Evolutionary conservation across 305 asterid species (phyloP).

Genomic region (Plantago rigida): DNA sequence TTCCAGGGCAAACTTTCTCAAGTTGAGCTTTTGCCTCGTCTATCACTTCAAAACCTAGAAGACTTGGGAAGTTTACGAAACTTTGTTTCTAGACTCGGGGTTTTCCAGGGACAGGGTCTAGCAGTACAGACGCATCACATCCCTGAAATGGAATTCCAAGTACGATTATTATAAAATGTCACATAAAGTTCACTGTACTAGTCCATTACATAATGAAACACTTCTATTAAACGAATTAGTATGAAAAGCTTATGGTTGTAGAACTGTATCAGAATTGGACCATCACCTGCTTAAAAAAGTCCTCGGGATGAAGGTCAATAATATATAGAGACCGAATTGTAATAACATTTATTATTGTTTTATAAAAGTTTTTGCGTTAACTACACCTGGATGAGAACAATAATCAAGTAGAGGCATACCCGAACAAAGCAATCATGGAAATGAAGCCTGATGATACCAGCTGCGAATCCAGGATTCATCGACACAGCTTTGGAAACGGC

Average conservation of each 20-base stretch:
- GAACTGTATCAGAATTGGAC: too few relatives aligned
- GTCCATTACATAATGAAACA: too few relatives aligned
- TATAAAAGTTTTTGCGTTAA: too few relatives aligned
- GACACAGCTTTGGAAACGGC: conserved; percentile 32
- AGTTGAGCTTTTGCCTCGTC: conserved; percentile 42
- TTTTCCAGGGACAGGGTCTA: conserved; percentile 35
- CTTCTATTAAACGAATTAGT: too few relatives aligned
- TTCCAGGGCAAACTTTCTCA: conserved; percentile 33
- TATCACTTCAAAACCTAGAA: conserved; percentile 49
- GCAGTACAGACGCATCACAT: conserved; percentile 44
- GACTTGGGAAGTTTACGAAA: conserved; percentile 33
- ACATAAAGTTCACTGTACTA: too few relatives aligned
- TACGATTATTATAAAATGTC: not conserved
- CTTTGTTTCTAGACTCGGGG: conserved; percentile 35
- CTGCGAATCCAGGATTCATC: conserved; percentile 38
- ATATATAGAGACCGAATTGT: too few relatives aligned
- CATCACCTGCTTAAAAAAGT: too few relatives aligned
- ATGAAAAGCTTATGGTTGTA: too few relatives aligned
- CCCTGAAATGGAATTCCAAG: conserved; percentile 27
- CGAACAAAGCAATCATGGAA: conserved; percentile 52
- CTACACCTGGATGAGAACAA: too few relatives aligned
- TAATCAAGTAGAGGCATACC: conserved; percentile 22
- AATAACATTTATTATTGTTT: too few relatives aligned
- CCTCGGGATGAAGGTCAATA: too few relatives aligned
- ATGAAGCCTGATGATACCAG: conserved; percentile 43